phyloP scores from a whole-genome alignment of 306 rosid genomes.

The Coriaria nepalensis region DNA sequence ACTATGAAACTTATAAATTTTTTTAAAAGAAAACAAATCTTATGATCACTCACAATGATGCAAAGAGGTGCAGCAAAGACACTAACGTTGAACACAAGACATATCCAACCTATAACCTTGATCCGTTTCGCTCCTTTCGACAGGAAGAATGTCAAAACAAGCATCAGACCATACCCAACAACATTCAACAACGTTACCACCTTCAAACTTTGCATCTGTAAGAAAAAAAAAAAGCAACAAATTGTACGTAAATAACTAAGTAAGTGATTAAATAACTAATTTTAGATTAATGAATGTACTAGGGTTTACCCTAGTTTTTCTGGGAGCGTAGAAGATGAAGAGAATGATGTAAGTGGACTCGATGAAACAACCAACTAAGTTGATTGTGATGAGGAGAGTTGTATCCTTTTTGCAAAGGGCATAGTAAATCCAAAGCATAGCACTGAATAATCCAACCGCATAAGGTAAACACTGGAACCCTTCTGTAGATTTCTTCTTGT shows the following conservation, averaged over 20 bases:
- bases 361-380: slow-evolving; percentile 61
- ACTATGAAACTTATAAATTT: no score
- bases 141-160: slow-evolving; percentile 43
- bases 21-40: no score
- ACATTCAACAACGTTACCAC: slow-evolving; percentile 50
- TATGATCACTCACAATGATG: slow-evolving; percentile 39
- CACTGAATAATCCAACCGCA: slow-evolving; percentile 72
- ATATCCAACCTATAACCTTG: slow-evolving; percentile 69
- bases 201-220: slow-evolving; percentile 48
- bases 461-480: slow-evolving; percentile 80
- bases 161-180: slow-evolving; percentile 64
- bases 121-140: slow-evolving; percentile 47
- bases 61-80: slow-evolving; percentile 90
- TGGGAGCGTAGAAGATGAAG: slow-evolving; percentile 56
- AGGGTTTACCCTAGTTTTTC: slow-evolving; percentile 40
- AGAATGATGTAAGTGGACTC: slow-evolving; percentile 44
- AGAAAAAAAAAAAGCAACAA: not conserved
- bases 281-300: not conserved
- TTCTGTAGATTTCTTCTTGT: slow-evolving; percentile 64
- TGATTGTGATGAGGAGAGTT: slow-evolving; percentile 72
- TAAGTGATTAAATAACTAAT: not conserved
- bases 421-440: slow-evolving; percentile 82
- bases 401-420: slow-evolving; percentile 51
- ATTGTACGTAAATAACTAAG: not conserved
- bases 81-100: slow-evolving; percentile 57